Conservation (phyloP, 768 basidiomycete species). For the Mycena albidolilacea region DNA sequence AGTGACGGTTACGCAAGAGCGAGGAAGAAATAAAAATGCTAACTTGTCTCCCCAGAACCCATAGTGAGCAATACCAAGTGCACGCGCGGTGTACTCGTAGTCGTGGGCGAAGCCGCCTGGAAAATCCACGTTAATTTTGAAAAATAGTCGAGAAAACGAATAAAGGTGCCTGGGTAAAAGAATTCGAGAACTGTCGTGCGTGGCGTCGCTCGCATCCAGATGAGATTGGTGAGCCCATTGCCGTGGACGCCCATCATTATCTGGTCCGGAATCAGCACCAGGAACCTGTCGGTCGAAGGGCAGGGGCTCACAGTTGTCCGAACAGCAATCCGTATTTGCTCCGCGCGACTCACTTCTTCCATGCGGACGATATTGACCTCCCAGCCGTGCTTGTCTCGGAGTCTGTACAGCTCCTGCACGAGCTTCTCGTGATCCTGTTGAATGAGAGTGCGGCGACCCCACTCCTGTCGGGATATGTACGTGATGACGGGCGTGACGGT, state of each 20-base stretch:
- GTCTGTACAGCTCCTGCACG: slow-evolving; percentile 78
- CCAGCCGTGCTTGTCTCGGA: slow-evolving; percentile 81
- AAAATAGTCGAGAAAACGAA: too few species aligned
- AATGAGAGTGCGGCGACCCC: slow-evolving; percentile 88
- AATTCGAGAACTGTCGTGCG: slow-evolving; percentile 94
- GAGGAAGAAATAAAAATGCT: slow-evolving; percentile 39
- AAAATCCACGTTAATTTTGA: too few species aligned
- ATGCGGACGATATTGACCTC: slow-evolving; percentile 92
- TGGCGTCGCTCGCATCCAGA: slow-evolving; percentile 93
- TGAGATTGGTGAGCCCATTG: slow-evolving; percentile 87
- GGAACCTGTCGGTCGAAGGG: background rate
- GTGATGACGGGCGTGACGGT: slow-evolving; percentile 85
- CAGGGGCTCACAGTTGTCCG: slow-evolving; percentile 80
- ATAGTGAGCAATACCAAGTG: slow-evolving; percentile 73
- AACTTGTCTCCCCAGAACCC: slow-evolving; percentile 88
- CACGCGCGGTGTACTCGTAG: slow-evolving; percentile 81
- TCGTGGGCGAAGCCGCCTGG: slow-evolving; percentile 85
- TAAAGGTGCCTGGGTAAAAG: slow-evolving; percentile 68
- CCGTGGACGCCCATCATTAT: slow-evolving; percentile 97
- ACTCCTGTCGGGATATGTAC: slow-evolving; percentile 91
- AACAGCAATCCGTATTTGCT: slow-evolving; percentile 86
- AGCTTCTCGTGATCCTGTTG: slow-evolving; percentile 84
- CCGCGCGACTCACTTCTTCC: slow-evolving; percentile 83
- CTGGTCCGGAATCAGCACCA: slow-evolving; percentile 55
- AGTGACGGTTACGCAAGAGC: background rate